A percentile compares a stretch with the other conserved stretches of the same genome.
Conservation (phyloP, 306 rosid genomes). For the Prunus armeniaca region DNA sequence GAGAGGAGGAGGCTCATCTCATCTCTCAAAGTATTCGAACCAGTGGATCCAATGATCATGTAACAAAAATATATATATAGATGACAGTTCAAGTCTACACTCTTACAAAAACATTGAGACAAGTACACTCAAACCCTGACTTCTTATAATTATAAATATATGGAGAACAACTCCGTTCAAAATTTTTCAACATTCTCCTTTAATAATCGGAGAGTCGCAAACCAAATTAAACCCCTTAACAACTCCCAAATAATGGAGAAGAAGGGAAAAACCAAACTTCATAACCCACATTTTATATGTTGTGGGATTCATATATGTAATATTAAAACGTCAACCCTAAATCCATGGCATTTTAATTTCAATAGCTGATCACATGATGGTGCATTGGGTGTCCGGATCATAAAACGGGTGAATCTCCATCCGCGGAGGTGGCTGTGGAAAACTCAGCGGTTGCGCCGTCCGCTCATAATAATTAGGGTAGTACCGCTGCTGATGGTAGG, state of each 20-base stretch:
- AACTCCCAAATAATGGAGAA: constrained; percentile 10
- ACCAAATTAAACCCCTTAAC: neutral
- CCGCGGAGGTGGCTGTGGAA: constrained; percentile 16
- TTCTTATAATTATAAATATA: neutral
- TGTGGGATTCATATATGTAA: neutral
- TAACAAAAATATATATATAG: neutral
- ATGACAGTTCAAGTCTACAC: neutral
- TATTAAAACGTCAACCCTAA: neutral
- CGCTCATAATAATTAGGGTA: neutral
- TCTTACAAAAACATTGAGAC: neutral
- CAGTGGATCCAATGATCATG: too few relatives aligned
- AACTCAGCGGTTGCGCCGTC: neutral
- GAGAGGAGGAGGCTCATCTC: too few relatives aligned
- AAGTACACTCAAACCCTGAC: neutral
- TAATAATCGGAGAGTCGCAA: constrained; percentile 7
- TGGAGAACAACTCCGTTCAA: neutral
- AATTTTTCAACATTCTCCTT: neutral
- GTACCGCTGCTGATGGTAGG: neutral
- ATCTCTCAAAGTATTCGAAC: too few relatives aligned
- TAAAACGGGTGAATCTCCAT: neutral
- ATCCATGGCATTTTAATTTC: neutral
- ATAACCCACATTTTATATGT: neutral
- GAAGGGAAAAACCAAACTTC: neutral
- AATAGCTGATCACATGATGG: neutral
- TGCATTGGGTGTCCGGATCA: neutral